Base-by-base conservation (phyloP, 2,329 filamentous ascomycete genomes). In the Chaetoscypha palmicola region DNA sequence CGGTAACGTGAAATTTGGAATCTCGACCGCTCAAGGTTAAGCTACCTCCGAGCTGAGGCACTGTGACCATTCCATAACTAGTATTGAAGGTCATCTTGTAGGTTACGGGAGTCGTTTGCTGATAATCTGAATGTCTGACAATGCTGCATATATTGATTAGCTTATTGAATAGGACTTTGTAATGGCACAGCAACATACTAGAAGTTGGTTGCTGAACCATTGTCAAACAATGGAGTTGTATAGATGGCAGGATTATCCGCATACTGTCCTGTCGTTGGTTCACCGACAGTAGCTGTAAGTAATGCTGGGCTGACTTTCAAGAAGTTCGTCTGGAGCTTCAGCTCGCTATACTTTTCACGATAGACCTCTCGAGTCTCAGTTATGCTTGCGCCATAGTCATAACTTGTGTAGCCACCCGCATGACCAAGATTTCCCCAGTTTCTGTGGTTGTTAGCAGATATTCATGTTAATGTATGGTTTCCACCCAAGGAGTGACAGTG, bases 341-440 rank as follows among this genome's bases (percentile, higher is more conserved):
- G 68, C 60, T 92, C 85, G 32, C 79, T 81, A 61, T 88, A 91
- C 61, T 91, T 91, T 58, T 89, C 83, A 2, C 84, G 74, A 21
- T 71, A 66, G 2, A 91, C 68, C 1, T 73, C 73, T 19, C 86
- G 73, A 32, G 85, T 79, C 58, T 92, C 86, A 1, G 73, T 71
- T 41, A 91, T 86, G 5, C 71, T 67, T 3, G 78, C 70, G 4
- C 75, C 72, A 39, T 77, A 77, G 47, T 77, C 74, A 37, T 77
- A 76, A 0, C 71, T 74, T 0, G 74, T 79, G 48, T 81, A 81
- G 2, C 73, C 78, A 9, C 78, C 80, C 8, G 79, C 9, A 52
- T 87, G 77, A 0, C 85, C 83, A 3, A 87, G 63, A 49, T 88
- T 90, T 0, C 86, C 86, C 86, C 86, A 91, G 59, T 91, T 92